Percentiles rank a stretch among this genome's conserved stretches.
Conservation (phyloP, 2,329 filamentous ascomycete genomes). For the Xylaria sp. region DNA sequence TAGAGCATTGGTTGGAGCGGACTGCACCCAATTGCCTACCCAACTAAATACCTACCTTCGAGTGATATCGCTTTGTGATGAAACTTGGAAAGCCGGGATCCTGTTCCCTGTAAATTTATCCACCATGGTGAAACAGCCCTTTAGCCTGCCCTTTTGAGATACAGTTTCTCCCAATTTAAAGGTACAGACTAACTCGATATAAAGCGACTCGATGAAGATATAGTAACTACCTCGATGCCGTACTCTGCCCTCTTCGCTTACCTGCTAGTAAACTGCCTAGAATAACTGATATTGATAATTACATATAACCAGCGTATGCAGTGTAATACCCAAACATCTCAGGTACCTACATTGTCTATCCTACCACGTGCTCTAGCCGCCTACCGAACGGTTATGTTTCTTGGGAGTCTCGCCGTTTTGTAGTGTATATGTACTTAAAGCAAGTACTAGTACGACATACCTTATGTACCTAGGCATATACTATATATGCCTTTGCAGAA, state of each 20-base stretch:
- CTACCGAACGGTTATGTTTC: conserved; percentile 4
- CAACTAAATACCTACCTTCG: neutral
- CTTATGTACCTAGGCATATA: no score
- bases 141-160: conserved; percentile 10
- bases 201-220: neutral
- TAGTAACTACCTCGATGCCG: neutral
- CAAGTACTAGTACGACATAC: neutral
- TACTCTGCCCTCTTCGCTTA: neutral
- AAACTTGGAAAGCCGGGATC: conserved; percentile 12
- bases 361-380: conserved; percentile 20
- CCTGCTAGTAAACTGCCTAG: neutral
- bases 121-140: conserved; percentile 13
- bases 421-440: no score
- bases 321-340: neutral
- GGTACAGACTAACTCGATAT: neutral
- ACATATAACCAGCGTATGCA: no score
- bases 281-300: neutral
- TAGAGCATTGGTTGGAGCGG: no score
- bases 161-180: conserved; percentile 6
- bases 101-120: conserved; percentile 8
- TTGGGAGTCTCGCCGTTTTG: neutral
- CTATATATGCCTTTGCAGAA: no score
- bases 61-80: neutral
- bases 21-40: no score
- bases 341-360: neutral